Base-by-base conservation (phyloP, 2,329 filamentous ascomycete genomes). In the Cadophora gregata region DNA sequence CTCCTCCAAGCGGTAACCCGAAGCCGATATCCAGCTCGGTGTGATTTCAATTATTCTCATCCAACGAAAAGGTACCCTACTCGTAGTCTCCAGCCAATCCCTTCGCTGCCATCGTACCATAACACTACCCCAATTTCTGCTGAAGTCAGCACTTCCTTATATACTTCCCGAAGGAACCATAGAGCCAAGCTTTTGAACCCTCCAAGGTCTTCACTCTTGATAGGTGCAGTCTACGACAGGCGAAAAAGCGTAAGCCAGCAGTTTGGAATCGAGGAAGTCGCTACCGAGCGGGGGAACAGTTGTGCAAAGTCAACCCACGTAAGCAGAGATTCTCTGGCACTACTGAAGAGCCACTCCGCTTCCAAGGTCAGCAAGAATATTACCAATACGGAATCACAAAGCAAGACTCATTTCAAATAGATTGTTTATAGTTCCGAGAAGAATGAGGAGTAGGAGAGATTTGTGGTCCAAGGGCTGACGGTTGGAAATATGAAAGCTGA, bases 231-330 rank as follows among this genome's bases (percentile, higher is more conserved):
- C 55, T 58, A 58, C 21, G 55, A 58, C 33, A 36, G 42, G 21
- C 31, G 12, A 42, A 58, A n/a, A 42, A 42, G 33, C n/a, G 55
- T 42, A 21, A n/a, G 29, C 53, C 29, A n/a, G 12, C n/a, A 36
- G 8, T 9, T 56, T 36, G 31, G 31, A 36, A 8, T 19, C 29
- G 5, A 42, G 33, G 31, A 9, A 42, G 21, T 58, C 55, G 31
- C 55, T 42, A 42, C 31, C 55, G 21, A 42, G 55, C 33, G 31
- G 33, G 21, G 21, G 21, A 47, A 47, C n/a, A 21, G 19, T 21
- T 31, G 50, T 38, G 42, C 27, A n/a, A 38, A 58, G 55, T 42
- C 55, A 58, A 58, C 55, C 55, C 55, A 58, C 55, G 55, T 58
- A 58, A 58, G 55, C 55, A 36, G 21, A 14, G 31, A 38, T 4